phyloP scores from a whole-genome alignment of 2,329 filamentous ascomycete genomes.

The Chaetomium sp. region DNA sequence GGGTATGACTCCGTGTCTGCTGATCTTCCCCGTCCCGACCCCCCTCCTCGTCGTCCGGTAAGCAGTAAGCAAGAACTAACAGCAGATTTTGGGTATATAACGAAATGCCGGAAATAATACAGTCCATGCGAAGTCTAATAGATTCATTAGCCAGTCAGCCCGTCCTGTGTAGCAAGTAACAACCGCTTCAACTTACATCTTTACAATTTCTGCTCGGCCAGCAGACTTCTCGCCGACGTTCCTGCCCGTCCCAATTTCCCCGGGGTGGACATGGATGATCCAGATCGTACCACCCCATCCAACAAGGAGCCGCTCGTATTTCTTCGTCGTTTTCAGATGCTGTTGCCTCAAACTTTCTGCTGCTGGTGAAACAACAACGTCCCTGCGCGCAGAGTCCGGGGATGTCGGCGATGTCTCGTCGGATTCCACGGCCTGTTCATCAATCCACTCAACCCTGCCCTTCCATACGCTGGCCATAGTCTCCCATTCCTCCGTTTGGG shows the following conservation, averaged over 20 bases:
- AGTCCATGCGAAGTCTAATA: slow-evolving; percentile 81
- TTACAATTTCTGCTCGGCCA: slow-evolving; percentile 82
- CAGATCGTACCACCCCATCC: slow-evolving; percentile 96
- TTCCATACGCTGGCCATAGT: slow-evolving; percentile 97
- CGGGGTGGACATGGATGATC: slow-evolving; percentile 86
- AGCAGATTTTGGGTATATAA: slow-evolving; percentile 90
- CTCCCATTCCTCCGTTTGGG: slow-evolving; percentile 82
- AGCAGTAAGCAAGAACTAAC: slow-evolving; percentile 85
- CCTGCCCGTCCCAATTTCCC: slow-evolving; percentile 59
- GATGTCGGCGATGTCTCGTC: slow-evolving; percentile 55
- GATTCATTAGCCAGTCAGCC: slow-evolving; percentile 24
- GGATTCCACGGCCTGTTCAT: slow-evolving; percentile 69
- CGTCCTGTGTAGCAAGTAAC: neutral
- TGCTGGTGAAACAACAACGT: slow-evolving; percentile 37
- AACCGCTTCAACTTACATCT: slow-evolving; percentile 59
- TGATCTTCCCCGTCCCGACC: slow-evolving; percentile 30
- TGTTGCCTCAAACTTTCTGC: slow-evolving; percentile 44
- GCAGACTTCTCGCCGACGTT: slow-evolving; percentile 63
- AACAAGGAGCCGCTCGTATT: slow-evolving; percentile 74
- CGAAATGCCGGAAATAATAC: slow-evolving; percentile 94
- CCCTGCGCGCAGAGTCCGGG: slow-evolving; percentile 25
- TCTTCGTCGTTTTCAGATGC: slow-evolving; percentile 39
- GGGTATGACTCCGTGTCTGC: slow-evolving; percentile 34
- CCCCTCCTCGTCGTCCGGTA: slow-evolving; percentile 61
- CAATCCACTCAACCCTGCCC: slow-evolving; percentile 85